Evolutionary conservation across 73 alveolate genomes (phyloP).

Genomic region (Paramecium sonneborni): DNA sequence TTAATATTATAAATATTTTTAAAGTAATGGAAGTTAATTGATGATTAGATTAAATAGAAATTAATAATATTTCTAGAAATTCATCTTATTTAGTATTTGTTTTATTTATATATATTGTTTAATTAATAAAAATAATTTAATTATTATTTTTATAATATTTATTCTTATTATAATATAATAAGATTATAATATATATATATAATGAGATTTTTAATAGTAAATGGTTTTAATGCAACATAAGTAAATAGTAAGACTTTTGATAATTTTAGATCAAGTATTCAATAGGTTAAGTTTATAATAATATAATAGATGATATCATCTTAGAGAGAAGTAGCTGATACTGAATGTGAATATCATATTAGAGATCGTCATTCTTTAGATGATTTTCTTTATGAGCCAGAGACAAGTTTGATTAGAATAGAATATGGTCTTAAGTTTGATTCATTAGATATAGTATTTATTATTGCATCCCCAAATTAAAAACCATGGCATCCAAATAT

Average conservation of each 20-base stretch:
- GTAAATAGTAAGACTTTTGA: background rate
- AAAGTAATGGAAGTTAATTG: background rate
- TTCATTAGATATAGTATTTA: constrained; percentile 53
- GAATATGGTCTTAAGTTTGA: constrained; percentile 59
- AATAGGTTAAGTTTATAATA: background rate
- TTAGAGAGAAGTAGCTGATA: constrained; percentile 50
- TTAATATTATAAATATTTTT: too few species aligned
- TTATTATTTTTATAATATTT: too few species aligned
- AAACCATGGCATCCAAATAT: constrained; percentile 58
- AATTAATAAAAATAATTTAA: too few species aligned
- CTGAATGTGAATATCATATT: constrained; percentile 61
- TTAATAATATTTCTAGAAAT: background rate
- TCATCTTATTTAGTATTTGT: background rate
- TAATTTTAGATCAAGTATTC: background rate
- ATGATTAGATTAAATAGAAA: background rate
- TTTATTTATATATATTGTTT: too few species aligned
- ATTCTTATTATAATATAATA: too few species aligned
- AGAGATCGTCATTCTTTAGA: constrained; percentile 59
- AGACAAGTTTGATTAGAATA: background rate
- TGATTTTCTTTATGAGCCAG: constrained; percentile 62
- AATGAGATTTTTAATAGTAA: constrained; percentile 29
- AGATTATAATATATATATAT: background rate
- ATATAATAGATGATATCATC: constrained; percentile 18
- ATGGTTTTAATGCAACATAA: background rate
- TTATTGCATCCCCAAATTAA: constrained; percentile 28